These are phyloP conservation scores for Castanospermum australe DNA, from an alignment of 306 rosid species.

Conservation along the genomic window DNA sequence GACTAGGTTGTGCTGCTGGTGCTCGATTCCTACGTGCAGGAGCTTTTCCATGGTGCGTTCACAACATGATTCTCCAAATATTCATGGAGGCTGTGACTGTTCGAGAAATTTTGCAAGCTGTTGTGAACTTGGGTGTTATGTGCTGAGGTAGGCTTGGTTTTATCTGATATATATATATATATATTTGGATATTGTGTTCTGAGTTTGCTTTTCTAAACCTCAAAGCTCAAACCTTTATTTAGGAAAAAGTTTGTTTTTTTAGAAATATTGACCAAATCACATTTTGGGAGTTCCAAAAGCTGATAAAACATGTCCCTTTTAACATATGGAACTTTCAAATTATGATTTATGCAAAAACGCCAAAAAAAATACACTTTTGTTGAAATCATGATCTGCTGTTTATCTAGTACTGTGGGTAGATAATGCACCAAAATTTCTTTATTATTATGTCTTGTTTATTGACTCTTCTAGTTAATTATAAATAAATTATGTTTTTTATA, in stretches of 20 bases:
- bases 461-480: background rate
- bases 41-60: background rate
- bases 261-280: too few species aligned
- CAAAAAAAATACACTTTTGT: too few species aligned
- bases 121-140: slow-evolving; percentile 1
- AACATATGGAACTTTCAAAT: too few species aligned
- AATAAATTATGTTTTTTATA: background rate
- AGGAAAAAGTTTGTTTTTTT: too few species aligned
- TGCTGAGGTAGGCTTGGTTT: background rate
- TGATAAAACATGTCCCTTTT: too few species aligned
- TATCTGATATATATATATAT: background rate
- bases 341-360: too few species aligned
- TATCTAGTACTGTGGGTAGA: background rate
- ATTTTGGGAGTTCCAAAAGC: too few species aligned
- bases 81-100: slow-evolving; percentile 15
- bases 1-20: too few species aligned
- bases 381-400: too few species aligned
- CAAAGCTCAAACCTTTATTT: too few species aligned
- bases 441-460: too few species aligned
- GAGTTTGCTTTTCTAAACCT: background rate
- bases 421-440: too few species aligned
- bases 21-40: background rate
- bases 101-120: slow-evolving; percentile 17
- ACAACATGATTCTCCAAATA: slow-evolving; percentile 28
- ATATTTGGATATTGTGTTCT: background rate